Evolutionary conservation across 306 rosid genomes (phyloP).

Genomic region (Glycine latifolia): DNA sequence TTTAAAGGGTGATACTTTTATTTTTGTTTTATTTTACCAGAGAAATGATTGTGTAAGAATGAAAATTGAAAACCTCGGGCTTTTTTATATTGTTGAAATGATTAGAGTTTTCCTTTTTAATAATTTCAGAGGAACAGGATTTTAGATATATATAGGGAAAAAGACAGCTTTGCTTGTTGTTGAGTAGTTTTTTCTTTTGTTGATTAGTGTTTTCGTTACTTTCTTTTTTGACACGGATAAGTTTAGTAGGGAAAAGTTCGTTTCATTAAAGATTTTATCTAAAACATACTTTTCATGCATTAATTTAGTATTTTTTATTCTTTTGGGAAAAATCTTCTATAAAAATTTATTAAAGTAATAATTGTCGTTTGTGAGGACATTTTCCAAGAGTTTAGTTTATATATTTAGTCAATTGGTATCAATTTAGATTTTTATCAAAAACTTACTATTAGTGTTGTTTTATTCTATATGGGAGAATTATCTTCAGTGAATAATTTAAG

Average conservation of each 20-base stretch:
- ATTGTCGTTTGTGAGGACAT: neutral
- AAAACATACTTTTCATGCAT: neutral
- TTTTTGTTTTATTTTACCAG: neutral
- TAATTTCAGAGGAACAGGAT: neutral
- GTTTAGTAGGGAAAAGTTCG: conserved; percentile 6
- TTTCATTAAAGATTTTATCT: neutral
- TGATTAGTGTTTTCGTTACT: neutral
- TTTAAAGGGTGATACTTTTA: too few relatives aligned
- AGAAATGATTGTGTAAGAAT: conserved; percentile 14
- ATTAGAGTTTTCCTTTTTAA: neutral
- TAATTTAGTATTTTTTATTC: neutral
- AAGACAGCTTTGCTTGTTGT: neutral
- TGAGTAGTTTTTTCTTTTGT: neutral
- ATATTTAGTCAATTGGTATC: neutral
- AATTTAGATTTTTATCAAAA: neutral
- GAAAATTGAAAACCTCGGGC: neutral
- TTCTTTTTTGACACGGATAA: neutral
- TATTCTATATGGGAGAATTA: neutral
- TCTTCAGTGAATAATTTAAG: neutral
- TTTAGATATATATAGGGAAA: neutral
- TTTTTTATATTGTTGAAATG: neutral
- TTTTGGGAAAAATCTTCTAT: neutral
- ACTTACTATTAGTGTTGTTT: neutral
- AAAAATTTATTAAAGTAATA: neutral
- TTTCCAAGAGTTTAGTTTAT: neutral